Evolutionary conservation across 495 filamentous ascomycete species (phyloP).

Genomic region (Tuber brumale): DNA sequence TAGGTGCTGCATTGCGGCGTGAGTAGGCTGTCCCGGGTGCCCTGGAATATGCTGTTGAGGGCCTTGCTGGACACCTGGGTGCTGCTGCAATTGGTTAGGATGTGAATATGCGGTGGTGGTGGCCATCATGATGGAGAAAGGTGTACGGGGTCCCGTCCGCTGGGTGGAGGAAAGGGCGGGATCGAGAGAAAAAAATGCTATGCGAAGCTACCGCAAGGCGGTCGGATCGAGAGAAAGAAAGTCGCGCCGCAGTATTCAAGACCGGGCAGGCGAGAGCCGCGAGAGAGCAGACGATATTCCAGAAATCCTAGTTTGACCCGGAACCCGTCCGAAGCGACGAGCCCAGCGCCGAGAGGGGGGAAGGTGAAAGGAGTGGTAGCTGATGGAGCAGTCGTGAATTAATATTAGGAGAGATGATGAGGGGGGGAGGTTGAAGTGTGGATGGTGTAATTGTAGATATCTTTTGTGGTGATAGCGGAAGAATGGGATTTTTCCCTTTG

Average conservation of each 20-base stretch:
- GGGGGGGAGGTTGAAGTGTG: not conserved
- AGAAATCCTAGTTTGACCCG: not conserved
- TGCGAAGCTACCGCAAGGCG: slow-evolving; percentile 2
- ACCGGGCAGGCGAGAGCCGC: not conserved
- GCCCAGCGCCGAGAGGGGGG: not conserved
- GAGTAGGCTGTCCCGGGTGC: slow-evolving; percentile 38
- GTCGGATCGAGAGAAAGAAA: not conserved
- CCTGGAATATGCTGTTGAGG: slow-evolving; percentile 42
- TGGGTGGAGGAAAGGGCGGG: not conserved
- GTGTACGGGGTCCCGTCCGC: not conserved
- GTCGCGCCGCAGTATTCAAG: not conserved
- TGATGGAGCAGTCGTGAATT: not conserved
- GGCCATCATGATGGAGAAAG: slow-evolving; percentile 32
- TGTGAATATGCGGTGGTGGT: slow-evolving; percentile 27
- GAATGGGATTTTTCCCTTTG: slow-evolving; percentile 13
- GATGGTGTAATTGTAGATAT: not conserved
- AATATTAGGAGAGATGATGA: not conserved
- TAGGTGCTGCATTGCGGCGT: slow-evolving; percentile 37
- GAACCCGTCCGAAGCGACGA: slow-evolving; percentile 1
- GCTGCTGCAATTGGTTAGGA: slow-evolving; percentile 39
- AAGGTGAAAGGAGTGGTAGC: not conserved
- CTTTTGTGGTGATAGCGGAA: slow-evolving; percentile 29
- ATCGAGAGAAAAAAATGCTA: not conserved
- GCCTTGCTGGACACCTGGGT: slow-evolving; percentile 38
- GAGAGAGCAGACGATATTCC: not conserved